Percentiles rank a stretch among this genome's conserved stretches.
Evolutionary conservation across 192 early-diverging fungal species (phyloP).

Genomic region (Endogone sp.): DNA sequence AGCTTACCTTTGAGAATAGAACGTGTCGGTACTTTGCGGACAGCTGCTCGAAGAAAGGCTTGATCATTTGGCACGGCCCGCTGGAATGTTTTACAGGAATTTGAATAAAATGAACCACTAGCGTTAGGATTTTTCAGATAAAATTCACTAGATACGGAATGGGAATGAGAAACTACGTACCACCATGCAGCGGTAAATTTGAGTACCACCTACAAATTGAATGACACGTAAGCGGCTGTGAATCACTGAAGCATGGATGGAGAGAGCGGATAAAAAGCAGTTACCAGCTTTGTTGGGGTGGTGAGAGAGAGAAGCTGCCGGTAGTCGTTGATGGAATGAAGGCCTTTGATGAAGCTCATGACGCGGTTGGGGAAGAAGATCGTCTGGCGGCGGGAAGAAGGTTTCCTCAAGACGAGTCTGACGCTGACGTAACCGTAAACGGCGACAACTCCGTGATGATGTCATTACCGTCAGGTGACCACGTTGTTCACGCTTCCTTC

Average conservation of each 20-base stretch:
- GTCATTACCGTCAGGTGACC: no score
- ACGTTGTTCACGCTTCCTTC: background rate
- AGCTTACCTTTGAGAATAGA: slow-evolving; percentile 44
- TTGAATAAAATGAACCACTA: background rate
- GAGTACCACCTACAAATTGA: slow-evolving; percentile 38
- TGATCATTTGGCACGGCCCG: slow-evolving; percentile 49
- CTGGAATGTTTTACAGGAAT: slow-evolving; percentile 20
- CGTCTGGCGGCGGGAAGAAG: no score
- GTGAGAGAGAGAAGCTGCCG: background rate
- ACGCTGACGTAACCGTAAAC: background rate
- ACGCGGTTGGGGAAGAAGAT: no score
- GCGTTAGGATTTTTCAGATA: slow-evolving; percentile 2
- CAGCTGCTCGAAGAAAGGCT: slow-evolving; percentile 46
- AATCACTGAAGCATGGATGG: background rate
- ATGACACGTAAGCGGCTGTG: background rate
- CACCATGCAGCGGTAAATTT: slow-evolving; percentile 48
- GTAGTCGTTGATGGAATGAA: background rate
- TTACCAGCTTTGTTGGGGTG: background rate
- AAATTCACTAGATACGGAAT: no score
- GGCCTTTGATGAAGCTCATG: background rate
- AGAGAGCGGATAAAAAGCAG: background rate
- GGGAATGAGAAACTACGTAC: slow-evolving; percentile 6
- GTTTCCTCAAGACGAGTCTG: background rate
- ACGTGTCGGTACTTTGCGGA: slow-evolving; percentile 44
- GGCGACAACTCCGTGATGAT: no score